Percentiles rank a stretch among this genome's conserved stretches.
Conservation (phyloP, 441 rosid species). For the Melastoma candidum region DNA sequence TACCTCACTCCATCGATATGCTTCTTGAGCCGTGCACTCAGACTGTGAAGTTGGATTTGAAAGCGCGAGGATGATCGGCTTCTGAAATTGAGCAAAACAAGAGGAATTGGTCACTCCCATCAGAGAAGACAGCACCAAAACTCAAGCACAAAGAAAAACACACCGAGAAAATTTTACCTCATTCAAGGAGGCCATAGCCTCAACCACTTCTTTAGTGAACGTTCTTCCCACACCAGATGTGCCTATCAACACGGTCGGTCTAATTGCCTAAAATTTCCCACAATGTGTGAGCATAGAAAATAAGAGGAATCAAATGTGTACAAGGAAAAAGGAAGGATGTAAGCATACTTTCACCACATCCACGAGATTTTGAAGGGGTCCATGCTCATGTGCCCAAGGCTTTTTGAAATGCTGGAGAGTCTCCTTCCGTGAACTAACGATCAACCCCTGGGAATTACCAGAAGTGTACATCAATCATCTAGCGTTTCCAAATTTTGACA, state of each 20-base stretch:
- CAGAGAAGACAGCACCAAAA: neutral
- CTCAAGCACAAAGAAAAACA: constrained; percentile 8
- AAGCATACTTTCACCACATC: constrained; percentile 12
- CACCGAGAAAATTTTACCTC: constrained; percentile 24
- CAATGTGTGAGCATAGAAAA: neutral
- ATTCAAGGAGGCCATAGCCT: constrained; percentile 25
- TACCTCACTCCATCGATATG: constrained; percentile 80
- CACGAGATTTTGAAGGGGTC: constrained; percentile 12
- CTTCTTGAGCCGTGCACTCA: constrained; percentile 89
- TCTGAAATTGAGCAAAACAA: constrained; percentile 32
- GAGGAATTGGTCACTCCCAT: neutral
- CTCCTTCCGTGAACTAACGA: constrained; percentile 16
- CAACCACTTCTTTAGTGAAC: neutral
- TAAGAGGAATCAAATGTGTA: neutral
- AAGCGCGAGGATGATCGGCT: constrained; percentile 74
- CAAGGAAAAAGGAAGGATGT: constrained; percentile 1
- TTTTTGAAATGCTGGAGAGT: constrained; percentile 9
- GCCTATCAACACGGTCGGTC: constrained; percentile 18
- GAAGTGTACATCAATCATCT: neutral
- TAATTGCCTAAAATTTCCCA: constrained; percentile 12
- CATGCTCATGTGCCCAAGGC: constrained; percentile 12
- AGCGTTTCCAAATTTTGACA: no score
- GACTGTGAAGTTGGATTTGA: constrained; percentile 95
- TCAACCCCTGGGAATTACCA: constrained; percentile 12
- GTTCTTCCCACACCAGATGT: constrained; percentile 7